Conservation (phyloP, 2,329 filamentous ascomycete species). For the Apiospora aurea region DNA sequence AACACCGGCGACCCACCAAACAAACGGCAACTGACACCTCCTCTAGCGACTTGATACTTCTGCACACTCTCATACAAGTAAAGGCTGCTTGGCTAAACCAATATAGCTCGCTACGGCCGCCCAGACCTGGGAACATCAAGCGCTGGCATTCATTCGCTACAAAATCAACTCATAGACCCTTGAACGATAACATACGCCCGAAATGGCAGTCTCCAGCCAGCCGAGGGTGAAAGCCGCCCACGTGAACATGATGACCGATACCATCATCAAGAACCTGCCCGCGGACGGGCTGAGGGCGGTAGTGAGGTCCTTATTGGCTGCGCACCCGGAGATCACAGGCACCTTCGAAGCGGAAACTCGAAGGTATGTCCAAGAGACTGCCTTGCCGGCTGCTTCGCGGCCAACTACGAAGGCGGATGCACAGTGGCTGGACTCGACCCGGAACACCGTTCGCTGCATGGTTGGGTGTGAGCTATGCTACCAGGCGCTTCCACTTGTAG, state of each 20-base stretch:
- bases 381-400: conserved; percentile 19
- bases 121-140: not conserved
- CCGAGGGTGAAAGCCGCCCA: conserved; percentile 43
- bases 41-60: not conserved
- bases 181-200: not conserved
- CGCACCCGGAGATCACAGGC: conserved; percentile 41
- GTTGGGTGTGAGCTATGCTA: conserved; percentile 36
- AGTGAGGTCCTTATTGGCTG: conserved; percentile 41
- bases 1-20: not conserved
- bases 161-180: not conserved
- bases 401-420: not conserved
- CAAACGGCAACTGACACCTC: not conserved
- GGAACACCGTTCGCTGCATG: conserved; percentile 36
- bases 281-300: conserved; percentile 48
- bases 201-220: conserved; percentile 14
- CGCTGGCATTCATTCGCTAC: too few relatives aligned
- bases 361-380: conserved; percentile 37
- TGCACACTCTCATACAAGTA: not conserved
- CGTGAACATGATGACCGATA: conserved; percentile 56
- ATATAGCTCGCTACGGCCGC: not conserved
- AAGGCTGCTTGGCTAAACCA: not conserved
- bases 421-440: conserved; percentile 21
- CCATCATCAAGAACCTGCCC: conserved; percentile 51
- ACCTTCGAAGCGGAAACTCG: conserved; percentile 43
- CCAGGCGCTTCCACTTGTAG: conserved; percentile 32